These are phyloP conservation scores for Silene latifolia DNA, from an alignment of 148 eudicot species.

Conservation along the genomic window DNA sequence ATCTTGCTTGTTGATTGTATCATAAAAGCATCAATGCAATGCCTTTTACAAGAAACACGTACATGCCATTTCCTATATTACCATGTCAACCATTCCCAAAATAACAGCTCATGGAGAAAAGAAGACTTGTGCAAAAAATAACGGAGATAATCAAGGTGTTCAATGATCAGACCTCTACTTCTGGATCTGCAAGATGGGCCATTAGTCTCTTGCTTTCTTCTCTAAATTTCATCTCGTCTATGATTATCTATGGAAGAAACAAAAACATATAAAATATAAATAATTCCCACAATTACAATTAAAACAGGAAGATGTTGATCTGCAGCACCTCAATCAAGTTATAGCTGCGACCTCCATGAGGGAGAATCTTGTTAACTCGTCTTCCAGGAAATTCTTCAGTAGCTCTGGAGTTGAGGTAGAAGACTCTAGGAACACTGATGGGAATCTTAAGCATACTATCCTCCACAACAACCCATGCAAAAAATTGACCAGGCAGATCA, in stretches of 20 bases:
- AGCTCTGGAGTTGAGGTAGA: slow-evolving; percentile 91
- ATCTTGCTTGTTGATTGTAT: no score
- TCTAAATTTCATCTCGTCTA: slow-evolving; percentile 72
- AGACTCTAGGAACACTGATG: slow-evolving; percentile 68
- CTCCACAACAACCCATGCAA: slow-evolving; percentile 81
- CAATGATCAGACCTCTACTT: slow-evolving; percentile 71
- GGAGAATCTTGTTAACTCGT: slow-evolving; percentile 84
- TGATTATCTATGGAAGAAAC: slow-evolving; percentile 45
- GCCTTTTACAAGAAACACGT: not conserved
- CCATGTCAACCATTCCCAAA: not conserved
- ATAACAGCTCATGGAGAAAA: slow-evolving; percentile 5
- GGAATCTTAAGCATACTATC: slow-evolving; percentile 81
- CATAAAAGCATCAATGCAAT: not conserved
- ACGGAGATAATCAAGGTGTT: not conserved
- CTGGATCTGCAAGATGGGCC: slow-evolving; percentile 97
- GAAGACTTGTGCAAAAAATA: no score
- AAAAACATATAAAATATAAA: slow-evolving; percentile 16
- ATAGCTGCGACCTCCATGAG: slow-evolving; percentile 79
- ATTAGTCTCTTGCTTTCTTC: slow-evolving; percentile 77
- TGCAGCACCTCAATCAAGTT: slow-evolving; percentile 78
- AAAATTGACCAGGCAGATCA: slow-evolving; percentile 62
- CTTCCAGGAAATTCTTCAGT: slow-evolving; percentile 96
- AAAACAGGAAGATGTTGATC: slow-evolving; percentile 8
- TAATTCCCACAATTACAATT: not conserved
- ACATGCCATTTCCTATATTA: not conserved